Evolutionary conservation across 2,329 filamentous ascomycete genomes (phyloP).

Genomic region (Monosporascus sp.): DNA sequence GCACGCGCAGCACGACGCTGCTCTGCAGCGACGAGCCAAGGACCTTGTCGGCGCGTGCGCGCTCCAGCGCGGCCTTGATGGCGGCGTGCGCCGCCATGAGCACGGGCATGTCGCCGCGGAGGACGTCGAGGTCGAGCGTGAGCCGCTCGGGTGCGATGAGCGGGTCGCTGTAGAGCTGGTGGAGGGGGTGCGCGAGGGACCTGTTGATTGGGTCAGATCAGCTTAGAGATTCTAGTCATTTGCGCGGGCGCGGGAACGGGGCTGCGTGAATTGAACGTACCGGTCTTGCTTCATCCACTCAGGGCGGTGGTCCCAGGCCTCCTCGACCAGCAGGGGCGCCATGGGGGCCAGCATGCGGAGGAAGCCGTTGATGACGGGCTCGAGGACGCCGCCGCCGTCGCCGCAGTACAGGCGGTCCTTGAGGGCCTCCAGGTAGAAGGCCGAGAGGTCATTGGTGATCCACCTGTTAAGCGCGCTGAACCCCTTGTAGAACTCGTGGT

Average conservation of each 20-base stretch:
- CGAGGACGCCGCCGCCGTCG: constrained; percentile 57
- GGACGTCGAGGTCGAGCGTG: constrained; percentile 28
- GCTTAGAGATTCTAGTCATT: too few relatives aligned
- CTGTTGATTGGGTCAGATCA: constrained; percentile 7
- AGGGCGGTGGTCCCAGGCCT: constrained; percentile 78
- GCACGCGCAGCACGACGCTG: constrained; percentile 54
- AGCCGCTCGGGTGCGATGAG: constrained; percentile 37
- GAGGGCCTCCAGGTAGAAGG: constrained; percentile 88
- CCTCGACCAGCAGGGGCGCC: constrained; percentile 78
- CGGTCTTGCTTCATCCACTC: constrained; percentile 50
- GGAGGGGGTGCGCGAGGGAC: constrained; percentile 35
- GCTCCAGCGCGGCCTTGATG: constrained; percentile 72
- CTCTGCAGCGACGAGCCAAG: constrained; percentile 80
- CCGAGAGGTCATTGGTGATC: constrained; percentile 76
- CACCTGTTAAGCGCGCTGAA: constrained; percentile 71
- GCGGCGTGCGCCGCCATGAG: constrained; percentile 56
- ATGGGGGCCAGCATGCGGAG: constrained; percentile 76
- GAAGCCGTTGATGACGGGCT: constrained; percentile 65
- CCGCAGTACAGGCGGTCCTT: constrained; percentile 93
- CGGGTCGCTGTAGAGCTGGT: constrained; percentile 41
- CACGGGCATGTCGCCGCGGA: constrained; percentile 39
- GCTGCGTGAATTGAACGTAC: constrained; percentile 25
- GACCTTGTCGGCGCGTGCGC: constrained; percentile 62
- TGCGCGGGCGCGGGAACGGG: constrained; percentile 7
- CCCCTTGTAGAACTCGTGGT: constrained; percentile 79